Percentiles rank a stretch among this genome's conserved stretches.
phyloP scores from a whole-genome alignment of 2,329 filamentous ascomycete species.

The Dendrostoma leiphaemia region DNA sequence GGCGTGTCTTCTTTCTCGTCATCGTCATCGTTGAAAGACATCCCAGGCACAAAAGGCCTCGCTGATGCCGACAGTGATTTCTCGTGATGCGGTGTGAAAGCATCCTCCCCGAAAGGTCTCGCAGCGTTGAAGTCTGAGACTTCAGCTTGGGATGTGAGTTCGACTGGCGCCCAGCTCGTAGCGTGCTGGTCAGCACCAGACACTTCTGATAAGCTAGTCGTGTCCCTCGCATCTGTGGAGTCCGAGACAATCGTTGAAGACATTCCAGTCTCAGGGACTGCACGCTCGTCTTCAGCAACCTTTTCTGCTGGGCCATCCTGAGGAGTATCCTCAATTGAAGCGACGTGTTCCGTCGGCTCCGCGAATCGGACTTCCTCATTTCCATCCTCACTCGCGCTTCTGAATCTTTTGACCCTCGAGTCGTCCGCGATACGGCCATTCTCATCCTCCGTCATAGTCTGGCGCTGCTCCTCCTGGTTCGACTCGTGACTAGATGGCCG shows the following conservation, averaged over 20 bases:
- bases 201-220: conserved; percentile 50
- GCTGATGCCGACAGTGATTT: conserved; percentile 69
- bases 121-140: conserved; percentile 51
- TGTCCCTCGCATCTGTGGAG: conserved; percentile 52
- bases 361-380: conserved; percentile 78
- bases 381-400: conserved; percentile 61
- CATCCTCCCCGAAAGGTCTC: conserved; percentile 45
- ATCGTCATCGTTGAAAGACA: conserved; percentile 27
- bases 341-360: conserved; percentile 37
- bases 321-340: background rate
- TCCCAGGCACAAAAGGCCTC: conserved; percentile 61
- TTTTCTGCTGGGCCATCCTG: conserved; percentile 21
- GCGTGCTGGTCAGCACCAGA: conserved; percentile 45
- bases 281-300: conserved; percentile 22
- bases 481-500: conserved; percentile 54
- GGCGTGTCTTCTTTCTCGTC: conserved; percentile 22
- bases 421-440: conserved; percentile 64
- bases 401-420: conserved; percentile 72
- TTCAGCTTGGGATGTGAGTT: conserved; percentile 52
- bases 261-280: conserved; percentile 48
- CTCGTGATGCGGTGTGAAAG: conserved; percentile 44
- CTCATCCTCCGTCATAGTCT: conserved; percentile 45
- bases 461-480: conserved; percentile 21
- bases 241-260: conserved; percentile 54
- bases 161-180: conserved; percentile 59